These are phyloP conservation scores for Aspergillus ibericus DNA, from an alignment of 2,329 filamentous ascomycete genomes.

Conservation along the genomic window DNA sequence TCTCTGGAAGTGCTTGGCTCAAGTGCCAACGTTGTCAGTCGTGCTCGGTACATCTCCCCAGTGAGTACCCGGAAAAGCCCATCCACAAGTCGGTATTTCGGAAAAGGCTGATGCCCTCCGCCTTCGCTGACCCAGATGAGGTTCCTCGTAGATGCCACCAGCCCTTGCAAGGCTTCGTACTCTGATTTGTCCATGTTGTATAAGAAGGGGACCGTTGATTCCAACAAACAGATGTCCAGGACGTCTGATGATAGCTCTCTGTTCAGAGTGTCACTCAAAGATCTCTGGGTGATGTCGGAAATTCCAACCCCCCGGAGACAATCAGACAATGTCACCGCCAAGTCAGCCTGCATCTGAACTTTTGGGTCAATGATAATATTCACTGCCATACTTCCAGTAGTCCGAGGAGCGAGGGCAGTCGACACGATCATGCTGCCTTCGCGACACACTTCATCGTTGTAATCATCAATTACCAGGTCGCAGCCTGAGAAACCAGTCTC, in stretches of 20 bases:
- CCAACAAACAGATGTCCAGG: slow-evolving; percentile 7
- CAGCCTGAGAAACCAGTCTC: slow-evolving; percentile 19
- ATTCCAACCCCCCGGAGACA: neutral
- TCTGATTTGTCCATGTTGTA: slow-evolving; percentile 4
- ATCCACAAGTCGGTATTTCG: slow-evolving; percentile 11
- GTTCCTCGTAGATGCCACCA: slow-evolving; percentile 3
- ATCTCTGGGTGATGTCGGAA: neutral
- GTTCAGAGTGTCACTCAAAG: neutral
- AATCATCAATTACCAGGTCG: slow-evolving; percentile 19
- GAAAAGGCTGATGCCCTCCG: slow-evolving; percentile 6
- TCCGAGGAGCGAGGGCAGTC: slow-evolving; percentile 3
- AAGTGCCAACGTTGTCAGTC: slow-evolving; percentile 4
- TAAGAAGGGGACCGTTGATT: neutral
- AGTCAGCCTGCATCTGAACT: neutral
- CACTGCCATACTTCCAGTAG: neutral
- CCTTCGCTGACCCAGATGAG: slow-evolving; percentile 13
- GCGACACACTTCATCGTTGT: slow-evolving; percentile 6
- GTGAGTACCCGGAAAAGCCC: slow-evolving; percentile 12
- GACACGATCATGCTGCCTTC: slow-evolving; percentile 15
- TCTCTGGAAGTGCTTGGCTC: neutral
- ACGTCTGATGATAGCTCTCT: neutral
- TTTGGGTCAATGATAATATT: neutral
- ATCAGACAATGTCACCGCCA: neutral
- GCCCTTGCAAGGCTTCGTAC: neutral
- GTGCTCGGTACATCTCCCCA: slow-evolving; percentile 6